Evolutionary conservation across 1,139 yeast species (phyloP).

Genomic region (Scheffersomyces cryptocercus): DNA sequence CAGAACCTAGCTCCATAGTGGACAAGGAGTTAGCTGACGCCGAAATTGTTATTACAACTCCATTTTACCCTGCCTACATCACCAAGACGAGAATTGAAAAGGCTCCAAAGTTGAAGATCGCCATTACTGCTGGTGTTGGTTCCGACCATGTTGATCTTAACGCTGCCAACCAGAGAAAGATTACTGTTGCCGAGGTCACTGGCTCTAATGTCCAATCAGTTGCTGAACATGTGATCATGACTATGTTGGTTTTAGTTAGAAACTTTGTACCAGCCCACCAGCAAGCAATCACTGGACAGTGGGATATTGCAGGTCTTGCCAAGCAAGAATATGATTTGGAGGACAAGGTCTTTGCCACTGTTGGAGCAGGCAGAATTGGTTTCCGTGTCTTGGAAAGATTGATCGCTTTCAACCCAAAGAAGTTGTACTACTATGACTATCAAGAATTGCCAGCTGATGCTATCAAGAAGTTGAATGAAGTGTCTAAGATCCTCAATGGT

Average conservation of each 20-base stretch:
- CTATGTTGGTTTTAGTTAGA: slow-evolving; percentile 69
- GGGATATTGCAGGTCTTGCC: slow-evolving; percentile 83
- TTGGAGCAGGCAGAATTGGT: slow-evolving; percentile 85
- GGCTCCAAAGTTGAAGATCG: slow-evolving; percentile 72
- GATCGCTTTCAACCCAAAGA: slow-evolving; percentile 73
- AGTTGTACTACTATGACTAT: slow-evolving; percentile 74
- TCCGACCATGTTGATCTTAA: slow-evolving; percentile 78
- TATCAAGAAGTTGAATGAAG: slow-evolving; percentile 50
- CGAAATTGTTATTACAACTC: slow-evolving; percentile 77
- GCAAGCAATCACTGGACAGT: slow-evolving; percentile 51
- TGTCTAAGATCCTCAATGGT: slow-evolving; percentile 40
- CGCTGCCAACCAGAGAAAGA: slow-evolving; percentile 64
- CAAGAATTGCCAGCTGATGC: slow-evolving; percentile 64
- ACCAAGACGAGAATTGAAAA: slow-evolving; percentile 63
- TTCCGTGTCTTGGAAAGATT: slow-evolving; percentile 73
- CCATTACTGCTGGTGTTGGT: slow-evolving; percentile 84
- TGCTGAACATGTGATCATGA: slow-evolving; percentile 80
- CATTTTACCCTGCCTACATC: slow-evolving; percentile 82
- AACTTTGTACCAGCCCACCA: slow-evolving; percentile 81
- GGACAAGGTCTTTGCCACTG: slow-evolving; percentile 74
- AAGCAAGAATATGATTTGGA: slow-evolving; percentile 75
- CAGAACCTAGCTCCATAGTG: slow-evolving; percentile 52
- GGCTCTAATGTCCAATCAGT: slow-evolving; percentile 81
- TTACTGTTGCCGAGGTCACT: slow-evolving; percentile 77
- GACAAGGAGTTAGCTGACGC: slow-evolving; percentile 71